These are phyloP conservation scores for Annona squamosa DNA, from an alignment of 164 flowering plant species.

Conservation along the genomic window DNA sequence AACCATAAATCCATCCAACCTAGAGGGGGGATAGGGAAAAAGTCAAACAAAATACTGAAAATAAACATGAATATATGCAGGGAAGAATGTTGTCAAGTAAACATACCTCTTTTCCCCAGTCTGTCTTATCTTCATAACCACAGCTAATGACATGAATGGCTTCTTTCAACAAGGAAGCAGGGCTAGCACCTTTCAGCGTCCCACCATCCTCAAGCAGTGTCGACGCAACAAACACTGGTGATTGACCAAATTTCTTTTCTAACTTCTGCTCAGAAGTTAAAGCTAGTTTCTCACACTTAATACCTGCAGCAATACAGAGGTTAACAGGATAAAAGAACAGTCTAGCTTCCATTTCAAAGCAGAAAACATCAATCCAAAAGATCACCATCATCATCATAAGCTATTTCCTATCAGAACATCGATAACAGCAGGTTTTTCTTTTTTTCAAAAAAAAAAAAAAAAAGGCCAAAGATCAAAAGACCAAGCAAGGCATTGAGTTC, in stretches of 20 bases:
- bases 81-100: background rate
- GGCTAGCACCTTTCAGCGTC: constrained; percentile 90
- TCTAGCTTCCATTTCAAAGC: background rate
- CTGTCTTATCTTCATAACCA: constrained; percentile 95
- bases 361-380: no score
- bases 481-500: no score
- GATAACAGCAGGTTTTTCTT: no score
- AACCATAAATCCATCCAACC: constrained; percentile 95
- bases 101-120: constrained; percentile 87
- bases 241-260: constrained; percentile 87
- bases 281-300: constrained; percentile 47
- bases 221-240: constrained; percentile 80
- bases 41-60: no score
- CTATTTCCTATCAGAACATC: no score
- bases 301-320: constrained; percentile 25
- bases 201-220: constrained; percentile 90
- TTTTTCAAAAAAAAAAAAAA: no score
- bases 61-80: background rate
- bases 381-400: no score
- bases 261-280: constrained; percentile 85
- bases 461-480: no score
- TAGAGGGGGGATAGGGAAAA: constrained; percentile 7
- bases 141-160: constrained; percentile 98
- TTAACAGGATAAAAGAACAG: constrained; percentile 6
- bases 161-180: constrained; percentile 89